phyloP scores from a whole-genome alignment of 129 eudicot genomes.

The Sambucus nigra region DNA sequence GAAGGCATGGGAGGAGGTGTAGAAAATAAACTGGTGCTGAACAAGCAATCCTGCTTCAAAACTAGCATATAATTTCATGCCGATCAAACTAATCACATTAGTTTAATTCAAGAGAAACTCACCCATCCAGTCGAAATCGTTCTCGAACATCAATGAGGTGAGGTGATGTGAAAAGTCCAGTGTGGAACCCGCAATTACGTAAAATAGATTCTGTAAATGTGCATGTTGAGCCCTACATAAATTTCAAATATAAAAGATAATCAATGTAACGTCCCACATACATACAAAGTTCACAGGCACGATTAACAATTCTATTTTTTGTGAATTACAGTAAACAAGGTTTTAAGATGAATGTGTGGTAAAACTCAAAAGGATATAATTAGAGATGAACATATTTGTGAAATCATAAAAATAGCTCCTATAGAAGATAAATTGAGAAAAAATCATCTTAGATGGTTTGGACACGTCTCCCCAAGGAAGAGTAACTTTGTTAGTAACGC shows the following conservation, averaged over 20 bases:
- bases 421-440: no score
- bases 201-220: constrained; percentile 73
- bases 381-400: no score
- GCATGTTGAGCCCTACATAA: constrained; percentile 87
- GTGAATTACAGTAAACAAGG: not conserved
- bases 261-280: constrained; percentile 14
- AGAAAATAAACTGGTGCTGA: no score
- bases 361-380: no score
- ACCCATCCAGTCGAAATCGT: constrained; percentile 86
- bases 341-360: no score
- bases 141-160: constrained; percentile 96
- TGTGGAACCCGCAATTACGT: constrained; percentile 82
- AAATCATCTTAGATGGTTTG: no score
- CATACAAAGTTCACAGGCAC: not conserved
- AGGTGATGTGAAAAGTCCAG: constrained; percentile 94
- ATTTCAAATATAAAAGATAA: constrained; percentile 12
- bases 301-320: not conserved
- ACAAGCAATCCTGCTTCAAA: not conserved
- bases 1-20: no score
- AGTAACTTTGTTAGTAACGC: no score
- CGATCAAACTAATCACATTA: not conserved
- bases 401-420: no score
- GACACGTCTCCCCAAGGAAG: no score
- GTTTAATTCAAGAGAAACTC: constrained; percentile 16
- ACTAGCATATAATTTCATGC: not conserved